Percentiles rank a stretch among this genome's conserved stretches.
phyloP scores from a whole-genome alignment of 1,284 basidiomycete genomes.

The Microbotryum intermedium region DNA sequence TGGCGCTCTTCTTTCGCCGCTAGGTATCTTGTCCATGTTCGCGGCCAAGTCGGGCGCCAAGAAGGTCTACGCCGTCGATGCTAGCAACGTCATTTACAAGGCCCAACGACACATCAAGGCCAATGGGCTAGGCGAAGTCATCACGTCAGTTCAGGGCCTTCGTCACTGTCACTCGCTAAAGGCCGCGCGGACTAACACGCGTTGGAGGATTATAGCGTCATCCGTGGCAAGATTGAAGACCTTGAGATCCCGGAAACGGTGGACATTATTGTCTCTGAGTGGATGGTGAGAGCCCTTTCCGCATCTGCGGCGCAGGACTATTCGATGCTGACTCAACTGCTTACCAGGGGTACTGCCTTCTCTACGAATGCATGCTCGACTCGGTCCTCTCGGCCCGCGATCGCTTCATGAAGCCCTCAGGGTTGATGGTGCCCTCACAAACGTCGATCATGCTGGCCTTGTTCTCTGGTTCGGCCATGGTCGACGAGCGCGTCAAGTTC shows the following conservation, averaged over 20 bases:
- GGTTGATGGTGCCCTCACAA: slow-evolving; percentile 88
- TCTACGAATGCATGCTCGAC: slow-evolving; percentile 93
- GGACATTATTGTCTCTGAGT: slow-evolving; percentile 91
- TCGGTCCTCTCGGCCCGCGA: slow-evolving; percentile 83
- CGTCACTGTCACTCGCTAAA: slow-evolving; percentile 1
- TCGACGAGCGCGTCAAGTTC: slow-evolving; percentile 72
- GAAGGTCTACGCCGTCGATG: slow-evolving; percentile 88
- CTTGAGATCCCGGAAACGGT: slow-evolving; percentile 64
- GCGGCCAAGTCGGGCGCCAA: slow-evolving; percentile 86
- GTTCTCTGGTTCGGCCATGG: slow-evolving; percentile 63
- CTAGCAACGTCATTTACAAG: slow-evolving; percentile 73
- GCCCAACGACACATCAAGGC: slow-evolving; percentile 70
- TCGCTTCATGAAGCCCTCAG: slow-evolving; percentile 63
- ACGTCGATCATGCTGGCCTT: slow-evolving; percentile 74
- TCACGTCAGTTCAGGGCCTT: slow-evolving; percentile 50
- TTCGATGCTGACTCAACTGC: background rate
- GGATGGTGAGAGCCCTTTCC: slow-evolving; percentile 59
- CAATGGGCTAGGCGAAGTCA: slow-evolving; percentile 66
- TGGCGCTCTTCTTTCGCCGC: background rate
- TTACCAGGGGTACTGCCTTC: slow-evolving; percentile 32
- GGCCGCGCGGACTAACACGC: background rate
- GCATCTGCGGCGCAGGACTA: slow-evolving; percentile 36
- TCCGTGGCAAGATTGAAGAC: slow-evolving; percentile 81
- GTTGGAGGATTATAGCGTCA: slow-evolving; percentile 48
- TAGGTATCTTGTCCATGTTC: slow-evolving; percentile 74